Percentiles rank a stretch among this genome's conserved stretches.
Conservation (phyloP, 352 stramenopile species). For the Plasmopara muralis region DNA sequence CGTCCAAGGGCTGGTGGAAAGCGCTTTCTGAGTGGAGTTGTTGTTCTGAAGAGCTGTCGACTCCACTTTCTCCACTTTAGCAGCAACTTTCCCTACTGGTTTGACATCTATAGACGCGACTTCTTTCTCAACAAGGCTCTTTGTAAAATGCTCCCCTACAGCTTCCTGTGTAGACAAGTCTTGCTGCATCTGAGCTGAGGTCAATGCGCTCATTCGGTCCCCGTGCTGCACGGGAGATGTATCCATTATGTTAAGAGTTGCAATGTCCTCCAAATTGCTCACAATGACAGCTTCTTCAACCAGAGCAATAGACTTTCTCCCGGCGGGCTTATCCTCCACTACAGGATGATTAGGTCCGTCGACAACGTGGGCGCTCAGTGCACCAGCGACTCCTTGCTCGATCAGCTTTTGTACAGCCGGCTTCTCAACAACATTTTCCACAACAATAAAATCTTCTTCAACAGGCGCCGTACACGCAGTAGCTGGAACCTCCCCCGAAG, state of each 20-base stretch:
- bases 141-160: not conserved
- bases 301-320: slow-evolving; percentile 2
- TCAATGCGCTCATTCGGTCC: slow-evolving; percentile 31
- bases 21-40: slow-evolving; percentile 2
- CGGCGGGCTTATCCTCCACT: slow-evolving; percentile 1
- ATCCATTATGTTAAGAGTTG: slow-evolving; percentile 10
- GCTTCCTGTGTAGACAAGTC: slow-evolving; percentile 10
- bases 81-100: slow-evolving; percentile 10
- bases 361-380: slow-evolving; percentile 9
- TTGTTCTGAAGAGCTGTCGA: slow-evolving; percentile 3
- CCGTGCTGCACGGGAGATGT: slow-evolving; percentile 11
- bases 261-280: slow-evolving; percentile 12
- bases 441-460: slow-evolving; percentile 5
- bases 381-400: slow-evolving; percentile 10
- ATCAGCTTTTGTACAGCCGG: not conserved
- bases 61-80: slow-evolving; percentile 4
- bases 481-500: slow-evolving; percentile 5
- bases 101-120: not conserved
- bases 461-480: slow-evolving; percentile 12
- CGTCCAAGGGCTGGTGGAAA: slow-evolving; percentile 24
- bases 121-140: too few relatives aligned
- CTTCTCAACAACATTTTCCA: slow-evolving; percentile 9
- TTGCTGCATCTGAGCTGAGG: slow-evolving; percentile 24
- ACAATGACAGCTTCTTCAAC: slow-evolving; percentile 12
- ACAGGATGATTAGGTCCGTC: slow-evolving; percentile 3